phyloP scores from a whole-genome alignment of 2,329 filamentous ascomycete species.

The Penicillium sp. region DNA sequence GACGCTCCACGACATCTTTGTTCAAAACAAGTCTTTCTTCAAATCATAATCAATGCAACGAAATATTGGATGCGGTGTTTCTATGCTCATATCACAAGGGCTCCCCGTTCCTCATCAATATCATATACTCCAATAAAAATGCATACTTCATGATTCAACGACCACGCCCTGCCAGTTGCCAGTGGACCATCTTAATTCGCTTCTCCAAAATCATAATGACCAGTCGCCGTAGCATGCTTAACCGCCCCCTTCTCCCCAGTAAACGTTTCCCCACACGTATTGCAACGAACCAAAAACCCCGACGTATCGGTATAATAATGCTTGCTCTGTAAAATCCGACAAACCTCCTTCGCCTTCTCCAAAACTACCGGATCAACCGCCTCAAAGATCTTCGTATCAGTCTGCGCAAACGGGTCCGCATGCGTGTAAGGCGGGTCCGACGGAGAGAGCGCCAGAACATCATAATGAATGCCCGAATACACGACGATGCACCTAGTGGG shows the following conservation, averaged over 20 bases:
- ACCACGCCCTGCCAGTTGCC: neutral
- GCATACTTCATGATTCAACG: neutral
- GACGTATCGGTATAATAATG: constrained; percentile 91
- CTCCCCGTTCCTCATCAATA: neutral
- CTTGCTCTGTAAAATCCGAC: constrained; percentile 67
- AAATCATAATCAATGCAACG: too few relatives aligned
- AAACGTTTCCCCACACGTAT: constrained; percentile 55
- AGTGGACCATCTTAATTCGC: constrained; percentile 31
- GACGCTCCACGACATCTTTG: constrained; percentile 14
- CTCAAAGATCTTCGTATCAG: constrained; percentile 78
- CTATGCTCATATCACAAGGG: neutral
- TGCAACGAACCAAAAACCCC: constrained; percentile 77
- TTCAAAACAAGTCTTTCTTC: too few relatives aligned
- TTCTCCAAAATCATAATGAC: constrained; percentile 56
- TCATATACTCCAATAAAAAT: constrained; percentile 1
- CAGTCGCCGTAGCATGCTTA: constrained; percentile 51
- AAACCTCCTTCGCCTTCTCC: constrained; percentile 66
- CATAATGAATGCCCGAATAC: constrained; percentile 93
- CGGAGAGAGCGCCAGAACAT: constrained; percentile 78
- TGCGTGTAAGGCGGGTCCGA: constrained; percentile 61
- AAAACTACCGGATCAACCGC: constrained; percentile 59
- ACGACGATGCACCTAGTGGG: constrained; percentile 75
- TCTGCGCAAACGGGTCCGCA: constrained; percentile 67
- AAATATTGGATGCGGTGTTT: too few relatives aligned
- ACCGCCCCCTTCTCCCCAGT: constrained; percentile 52